These are phyloP conservation scores for Alternaria sp. DNA, from an alignment of 2,329 filamentous ascomycete genomes.

Conservation along the genomic window DNA sequence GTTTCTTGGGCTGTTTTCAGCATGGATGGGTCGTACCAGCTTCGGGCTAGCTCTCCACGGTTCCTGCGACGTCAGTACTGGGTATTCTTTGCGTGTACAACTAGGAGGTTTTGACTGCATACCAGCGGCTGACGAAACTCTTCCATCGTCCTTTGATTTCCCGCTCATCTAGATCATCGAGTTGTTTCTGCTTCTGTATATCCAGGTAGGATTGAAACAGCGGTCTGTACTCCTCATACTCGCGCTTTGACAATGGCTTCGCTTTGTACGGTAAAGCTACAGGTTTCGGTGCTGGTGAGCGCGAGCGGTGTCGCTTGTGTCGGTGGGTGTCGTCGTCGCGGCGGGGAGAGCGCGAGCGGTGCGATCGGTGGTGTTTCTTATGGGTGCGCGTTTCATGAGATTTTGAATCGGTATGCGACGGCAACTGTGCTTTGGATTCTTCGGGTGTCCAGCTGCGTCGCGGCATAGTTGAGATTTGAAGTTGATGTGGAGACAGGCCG, in stretches of 20 bases:
- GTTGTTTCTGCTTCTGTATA: constrained; percentile 79
- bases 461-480: constrained; percentile 9
- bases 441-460: constrained; percentile 8
- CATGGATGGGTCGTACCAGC: constrained; percentile 89
- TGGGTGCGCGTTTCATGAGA: constrained; percentile 39
- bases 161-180: constrained; percentile 74
- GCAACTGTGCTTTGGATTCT: constrained; percentile 10
- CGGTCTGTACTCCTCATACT: constrained; percentile 71
- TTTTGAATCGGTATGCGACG: not conserved
- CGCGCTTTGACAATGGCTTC: constrained; percentile 71
- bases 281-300: constrained; percentile 39
- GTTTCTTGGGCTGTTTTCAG: constrained; percentile 62
- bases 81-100: not conserved
- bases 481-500: not conserved
- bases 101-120: constrained; percentile 39
- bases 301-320: constrained; percentile 44
- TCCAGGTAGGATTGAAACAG: constrained; percentile 87
- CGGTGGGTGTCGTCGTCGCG: constrained; percentile 34
- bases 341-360: constrained; percentile 46
- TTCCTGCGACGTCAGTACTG: constrained; percentile 71
- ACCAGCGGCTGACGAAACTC: constrained; percentile 90
- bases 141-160: constrained; percentile 89
- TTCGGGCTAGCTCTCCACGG: constrained; percentile 81
- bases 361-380: constrained; percentile 51
- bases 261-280: constrained; percentile 70